Evolutionary conservation across 345 rosid species (phyloP).

Genomic region (Syzygium aromaticum): DNA sequence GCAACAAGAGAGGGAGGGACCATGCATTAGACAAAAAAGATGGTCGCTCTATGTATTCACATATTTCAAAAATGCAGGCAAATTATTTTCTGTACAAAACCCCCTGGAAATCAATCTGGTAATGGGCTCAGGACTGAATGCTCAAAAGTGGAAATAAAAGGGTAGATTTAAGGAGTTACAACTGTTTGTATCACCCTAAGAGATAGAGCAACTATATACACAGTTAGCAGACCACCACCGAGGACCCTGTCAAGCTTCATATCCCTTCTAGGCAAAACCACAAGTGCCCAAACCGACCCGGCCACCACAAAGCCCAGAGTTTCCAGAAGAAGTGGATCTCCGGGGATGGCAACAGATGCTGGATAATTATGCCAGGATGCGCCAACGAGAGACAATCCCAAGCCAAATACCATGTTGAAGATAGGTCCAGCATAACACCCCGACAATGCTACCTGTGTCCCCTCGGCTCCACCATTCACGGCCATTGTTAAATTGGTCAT

Average conservation of each 20-base stretch:
- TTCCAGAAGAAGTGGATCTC: slow-evolving; percentile 52
- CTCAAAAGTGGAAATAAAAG: slow-evolving; percentile 1
- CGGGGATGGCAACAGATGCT: slow-evolving; percentile 29
- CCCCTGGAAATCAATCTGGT: background rate
- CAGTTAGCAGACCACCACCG: slow-evolving; percentile 58
- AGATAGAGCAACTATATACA: slow-evolving; percentile 51
- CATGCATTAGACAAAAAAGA: background rate
- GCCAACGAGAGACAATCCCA: slow-evolving; percentile 59
- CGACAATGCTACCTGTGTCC: slow-evolving; percentile 70
- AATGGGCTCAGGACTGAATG: background rate
- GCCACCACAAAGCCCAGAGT: slow-evolving; percentile 57
- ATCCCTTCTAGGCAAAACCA: slow-evolving; percentile 52
- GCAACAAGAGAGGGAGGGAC: background rate
- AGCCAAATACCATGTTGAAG: slow-evolving; percentile 66
- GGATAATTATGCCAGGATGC: slow-evolving; percentile 56
- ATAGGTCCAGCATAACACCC: slow-evolving; percentile 92
- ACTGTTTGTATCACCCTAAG: slow-evolving; percentile 40
- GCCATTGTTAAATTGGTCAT: slow-evolving; percentile 70
- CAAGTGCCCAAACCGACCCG: slow-evolving; percentile 74
- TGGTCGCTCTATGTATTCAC: background rate
- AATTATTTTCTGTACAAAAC: background rate
- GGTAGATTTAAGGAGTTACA: slow-evolving; percentile 1
- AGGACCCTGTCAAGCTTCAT: slow-evolving; percentile 62
- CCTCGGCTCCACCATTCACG: slow-evolving; percentile 49
- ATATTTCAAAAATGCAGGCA: background rate